phyloP scores from a whole-genome alignment of 2,329 filamentous ascomycete species.

The Monosporascus sp. region DNA sequence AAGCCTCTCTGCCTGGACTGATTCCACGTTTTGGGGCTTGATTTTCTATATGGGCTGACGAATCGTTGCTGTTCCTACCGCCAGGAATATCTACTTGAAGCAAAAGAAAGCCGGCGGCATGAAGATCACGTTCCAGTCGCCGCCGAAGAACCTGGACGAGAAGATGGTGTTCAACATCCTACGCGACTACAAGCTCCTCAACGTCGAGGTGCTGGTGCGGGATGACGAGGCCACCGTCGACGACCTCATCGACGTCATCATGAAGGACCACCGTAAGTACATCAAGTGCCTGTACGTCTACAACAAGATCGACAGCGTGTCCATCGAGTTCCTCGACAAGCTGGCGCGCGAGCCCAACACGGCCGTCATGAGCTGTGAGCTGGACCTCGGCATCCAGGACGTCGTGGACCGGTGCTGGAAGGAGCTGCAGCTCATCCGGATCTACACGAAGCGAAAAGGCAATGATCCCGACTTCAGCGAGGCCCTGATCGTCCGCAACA shows the following conservation, averaged over 20 bases:
- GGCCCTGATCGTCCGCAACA: conserved; percentile 84
- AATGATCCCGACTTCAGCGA: conserved; percentile 84
- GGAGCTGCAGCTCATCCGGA: conserved; percentile 80
- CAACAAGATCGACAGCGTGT: conserved; percentile 98
- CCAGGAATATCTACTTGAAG: conserved; percentile 94
- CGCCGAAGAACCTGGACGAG: conserved; percentile 89
- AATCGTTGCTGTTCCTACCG: conserved; percentile 9
- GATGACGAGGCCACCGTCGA: conserved; percentile 95
- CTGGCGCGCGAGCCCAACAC: conserved; percentile 91
- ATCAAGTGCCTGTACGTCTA: conserved; percentile 95
- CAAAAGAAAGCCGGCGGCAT: conserved; percentile 93
- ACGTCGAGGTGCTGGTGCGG: conserved; percentile 91
- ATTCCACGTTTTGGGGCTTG: too few relatives aligned
- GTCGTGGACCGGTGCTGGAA: conserved; percentile 95
- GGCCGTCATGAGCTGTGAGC: conserved; percentile 94
- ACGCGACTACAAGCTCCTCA: conserved; percentile 97
- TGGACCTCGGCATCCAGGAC: conserved; percentile 87
- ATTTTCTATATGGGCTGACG: not conserved
- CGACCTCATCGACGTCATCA: conserved; percentile 98
- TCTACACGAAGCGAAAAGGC: conserved; percentile 97
- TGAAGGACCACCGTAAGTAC: conserved; percentile 98
- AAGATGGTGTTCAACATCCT: conserved; percentile 98
- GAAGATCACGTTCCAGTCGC: conserved; percentile 93
- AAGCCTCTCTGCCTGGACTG: too few relatives aligned
- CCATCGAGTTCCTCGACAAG: conserved; percentile 86